Evolutionary conservation across 768 basidiomycete species (phyloP).

Genomic region (Mrakia blollopis): DNA sequence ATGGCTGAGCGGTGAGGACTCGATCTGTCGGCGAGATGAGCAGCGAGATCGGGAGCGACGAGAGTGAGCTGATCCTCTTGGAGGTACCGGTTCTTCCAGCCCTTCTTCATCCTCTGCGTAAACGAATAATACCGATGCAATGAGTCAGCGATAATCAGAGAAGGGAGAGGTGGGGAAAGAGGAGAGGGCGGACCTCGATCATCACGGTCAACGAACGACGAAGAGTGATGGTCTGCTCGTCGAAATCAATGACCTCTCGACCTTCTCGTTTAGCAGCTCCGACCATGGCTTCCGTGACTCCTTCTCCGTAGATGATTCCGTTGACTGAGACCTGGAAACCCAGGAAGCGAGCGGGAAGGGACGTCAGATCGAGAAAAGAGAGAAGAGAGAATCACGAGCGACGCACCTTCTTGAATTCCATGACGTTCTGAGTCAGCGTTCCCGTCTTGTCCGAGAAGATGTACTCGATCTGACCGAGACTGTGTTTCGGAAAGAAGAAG

Average conservation of each 20-base stretch:
- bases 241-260: constrained; percentile 57
- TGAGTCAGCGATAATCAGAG: not conserved
- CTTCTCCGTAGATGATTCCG: constrained; percentile 74
- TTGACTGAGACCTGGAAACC: not conserved
- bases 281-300: constrained; percentile 88
- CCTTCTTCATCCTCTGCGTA: constrained; percentile 55
- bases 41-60: constrained; percentile 76
- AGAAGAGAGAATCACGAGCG: not conserved
- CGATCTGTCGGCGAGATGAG: constrained; percentile 61
- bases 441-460: constrained; percentile 91
- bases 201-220: constrained; percentile 65
- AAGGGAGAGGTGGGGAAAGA: not conserved
- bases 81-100: constrained; percentile 83
- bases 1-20: constrained; percentile 57
- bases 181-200: constrained; percentile 47
- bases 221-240: constrained; percentile 66
- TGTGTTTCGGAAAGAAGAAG: not conserved
- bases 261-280: constrained; percentile 84
- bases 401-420: constrained; percentile 81
- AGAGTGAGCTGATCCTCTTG: constrained; percentile 78
- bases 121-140: not conserved
- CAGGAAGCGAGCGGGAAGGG: not conserved
- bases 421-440: constrained; percentile 94
- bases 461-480: constrained; percentile 94
- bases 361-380: not conserved